A percentile compares a stretch with the other conserved stretches of the same genome.
Conservation (phyloP, 2,329 filamentous ascomycete species). For the Stachybotrys echinatus region DNA sequence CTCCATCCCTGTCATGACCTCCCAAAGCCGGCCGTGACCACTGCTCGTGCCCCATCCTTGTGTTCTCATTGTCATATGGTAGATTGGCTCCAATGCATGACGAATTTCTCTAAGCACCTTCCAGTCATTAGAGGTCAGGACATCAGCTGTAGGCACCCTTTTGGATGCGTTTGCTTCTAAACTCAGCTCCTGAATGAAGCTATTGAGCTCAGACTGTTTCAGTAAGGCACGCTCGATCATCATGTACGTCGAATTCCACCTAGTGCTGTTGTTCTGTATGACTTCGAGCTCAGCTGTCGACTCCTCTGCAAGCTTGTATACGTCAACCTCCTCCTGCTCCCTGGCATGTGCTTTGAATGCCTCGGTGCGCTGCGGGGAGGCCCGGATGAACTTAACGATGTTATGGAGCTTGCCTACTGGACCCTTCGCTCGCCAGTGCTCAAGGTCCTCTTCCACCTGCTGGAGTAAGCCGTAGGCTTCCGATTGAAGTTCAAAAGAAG, state of each 20-base stretch:
- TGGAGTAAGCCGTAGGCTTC: slow-evolving; percentile 3
- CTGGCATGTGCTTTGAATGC: slow-evolving; percentile 4
- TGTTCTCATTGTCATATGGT: slow-evolving; percentile 4
- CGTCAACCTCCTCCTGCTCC: slow-evolving; percentile 4
- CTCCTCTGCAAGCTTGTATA: slow-evolving; percentile 7
- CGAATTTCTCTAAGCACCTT: slow-evolving; percentile 5
- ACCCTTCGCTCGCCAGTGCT: background rate
- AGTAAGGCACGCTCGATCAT: slow-evolving; percentile 6
- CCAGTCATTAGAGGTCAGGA: slow-evolving; percentile 3
- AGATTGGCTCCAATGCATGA: slow-evolving; percentile 4
- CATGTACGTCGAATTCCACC: slow-evolving; percentile 5
- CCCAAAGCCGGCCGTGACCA: slow-evolving; percentile 5
- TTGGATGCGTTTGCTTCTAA: slow-evolving; percentile 3
- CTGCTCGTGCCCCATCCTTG: slow-evolving; percentile 5
- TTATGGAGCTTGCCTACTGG: background rate
- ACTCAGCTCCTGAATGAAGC: background rate
- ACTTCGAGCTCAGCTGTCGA: slow-evolving; percentile 6
- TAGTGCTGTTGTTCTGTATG: slow-evolving; percentile 5
- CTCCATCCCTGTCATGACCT: slow-evolving; percentile 6
- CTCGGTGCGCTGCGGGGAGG: slow-evolving; percentile 4
- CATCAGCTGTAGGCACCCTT: slow-evolving; percentile 1
- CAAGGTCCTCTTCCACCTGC: background rate
- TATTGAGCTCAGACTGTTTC: slow-evolving; percentile 5
- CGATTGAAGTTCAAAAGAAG: slow-evolving; percentile 5
- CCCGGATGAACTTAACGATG: slow-evolving; percentile 3